These are phyloP conservation scores for Tulasnella sp. DNA, from an alignment of 768 basidiomycete species.

Conservation along the genomic window DNA sequence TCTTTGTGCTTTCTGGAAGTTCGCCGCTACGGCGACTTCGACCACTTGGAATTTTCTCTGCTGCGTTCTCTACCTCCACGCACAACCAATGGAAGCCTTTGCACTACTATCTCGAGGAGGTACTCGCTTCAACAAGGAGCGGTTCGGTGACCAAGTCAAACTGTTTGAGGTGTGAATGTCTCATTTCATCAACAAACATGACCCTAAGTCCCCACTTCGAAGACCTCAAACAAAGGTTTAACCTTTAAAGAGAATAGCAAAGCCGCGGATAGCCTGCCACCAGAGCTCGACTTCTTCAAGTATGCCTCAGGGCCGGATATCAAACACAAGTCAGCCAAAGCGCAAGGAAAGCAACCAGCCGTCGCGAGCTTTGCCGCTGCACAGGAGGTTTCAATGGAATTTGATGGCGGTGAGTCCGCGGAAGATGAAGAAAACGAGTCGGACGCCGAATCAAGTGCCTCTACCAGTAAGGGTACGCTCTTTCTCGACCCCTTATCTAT, in stretches of 20 bases:
- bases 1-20: neutral
- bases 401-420: neutral
- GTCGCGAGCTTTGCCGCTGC: neutral
- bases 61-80: neutral
- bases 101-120: slow-evolving; percentile 83
- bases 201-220: neutral
- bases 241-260: slow-evolving; percentile 17
- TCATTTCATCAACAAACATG: neutral
- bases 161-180: slow-evolving; percentile 50
- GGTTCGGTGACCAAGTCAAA: slow-evolving; percentile 50
- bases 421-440: neutral
- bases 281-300: slow-evolving; percentile 86
- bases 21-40: neutral
- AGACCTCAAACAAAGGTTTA: neutral
- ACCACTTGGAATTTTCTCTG: neutral
- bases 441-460: neutral
- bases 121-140: slow-evolving; percentile 63
- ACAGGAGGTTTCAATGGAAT: neutral
- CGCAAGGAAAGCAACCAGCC: slow-evolving; percentile 25
- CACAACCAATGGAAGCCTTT: slow-evolving; percentile 81
- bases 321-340: slow-evolving; percentile 26
- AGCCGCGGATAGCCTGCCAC: slow-evolving; percentile 36
- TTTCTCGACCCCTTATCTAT: neutral
- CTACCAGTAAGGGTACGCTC: neutral
- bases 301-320: slow-evolving; percentile 44